Evolutionary conservation across 306 rosid genomes (phyloP).

Genomic region (Canavalia ensiformis): DNA sequence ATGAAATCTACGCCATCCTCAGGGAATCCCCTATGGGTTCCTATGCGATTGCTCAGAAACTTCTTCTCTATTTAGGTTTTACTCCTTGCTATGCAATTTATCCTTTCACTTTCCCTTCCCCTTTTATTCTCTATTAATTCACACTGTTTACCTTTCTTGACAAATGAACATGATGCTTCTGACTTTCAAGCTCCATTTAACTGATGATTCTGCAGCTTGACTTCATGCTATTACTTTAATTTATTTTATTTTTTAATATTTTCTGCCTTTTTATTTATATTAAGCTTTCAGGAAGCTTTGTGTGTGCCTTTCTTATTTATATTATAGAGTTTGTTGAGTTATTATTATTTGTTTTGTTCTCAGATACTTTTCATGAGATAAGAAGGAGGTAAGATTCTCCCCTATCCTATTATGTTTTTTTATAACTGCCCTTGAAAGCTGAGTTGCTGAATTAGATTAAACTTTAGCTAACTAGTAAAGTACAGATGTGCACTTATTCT

Average conservation of each 20-base stretch:
- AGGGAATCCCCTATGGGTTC: slow-evolving; percentile 89
- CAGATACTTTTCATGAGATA: slow-evolving; percentile 93
- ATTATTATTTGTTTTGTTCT: slow-evolving; percentile 33
- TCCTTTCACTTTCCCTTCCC: background rate
- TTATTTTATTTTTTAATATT: background rate
- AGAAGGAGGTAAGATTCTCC: slow-evolving; percentile 66
- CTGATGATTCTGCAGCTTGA: slow-evolving; percentile 14
- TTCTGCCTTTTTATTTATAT: slow-evolving; percentile 1
- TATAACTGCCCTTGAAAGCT: slow-evolving; percentile 27
- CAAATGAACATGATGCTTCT: slow-evolving; percentile 1
- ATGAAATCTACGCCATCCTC: slow-evolving; percentile 80
- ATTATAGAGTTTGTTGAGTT: slow-evolving; percentile 25
- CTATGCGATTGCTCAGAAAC: slow-evolving; percentile 82
- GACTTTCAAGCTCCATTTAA: slow-evolving; percentile 39
- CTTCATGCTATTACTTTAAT: background rate
- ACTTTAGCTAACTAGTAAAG: background rate
- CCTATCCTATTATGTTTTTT: background rate
- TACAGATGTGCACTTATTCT: background rate
- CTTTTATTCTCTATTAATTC: background rate
- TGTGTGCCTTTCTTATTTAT: background rate
- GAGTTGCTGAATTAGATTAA: slow-evolving; percentile 16
- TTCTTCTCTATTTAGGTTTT: slow-evolving; percentile 59
- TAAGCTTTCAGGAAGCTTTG: background rate
- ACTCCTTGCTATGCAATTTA: slow-evolving; percentile 48
- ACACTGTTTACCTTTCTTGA: background rate